These are phyloP conservation scores for Yamadazyma endophytica DNA, from an alignment of 805 yeast species.

Conservation along the genomic window DNA sequence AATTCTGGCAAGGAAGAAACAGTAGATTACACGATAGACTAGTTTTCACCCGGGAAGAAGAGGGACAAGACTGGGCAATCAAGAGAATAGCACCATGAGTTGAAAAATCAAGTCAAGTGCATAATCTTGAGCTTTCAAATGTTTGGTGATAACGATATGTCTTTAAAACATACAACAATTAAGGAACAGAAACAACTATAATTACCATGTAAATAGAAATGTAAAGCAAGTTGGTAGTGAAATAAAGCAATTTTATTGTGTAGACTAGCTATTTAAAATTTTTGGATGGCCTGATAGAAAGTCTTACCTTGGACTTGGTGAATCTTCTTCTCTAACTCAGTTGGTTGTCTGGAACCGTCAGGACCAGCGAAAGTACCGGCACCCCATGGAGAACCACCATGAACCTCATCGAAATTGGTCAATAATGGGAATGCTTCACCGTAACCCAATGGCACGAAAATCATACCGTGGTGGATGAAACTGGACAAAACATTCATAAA, in stretches of 20 bases:
- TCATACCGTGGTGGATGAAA: slow-evolving; percentile 76
- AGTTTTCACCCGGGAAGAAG: slow-evolving; percentile 55
- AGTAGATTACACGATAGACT: slow-evolving; percentile 89
- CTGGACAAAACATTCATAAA: slow-evolving; percentile 59
- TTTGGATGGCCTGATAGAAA: slow-evolving; percentile 36
- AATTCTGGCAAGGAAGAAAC: slow-evolving; percentile 96
- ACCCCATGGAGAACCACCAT: slow-evolving; percentile 85
- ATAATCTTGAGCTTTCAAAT: neutral
- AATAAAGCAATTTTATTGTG: neutral
- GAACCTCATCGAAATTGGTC: slow-evolving; percentile 56
- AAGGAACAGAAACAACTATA: neutral
- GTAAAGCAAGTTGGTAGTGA: neutral
- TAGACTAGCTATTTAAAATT: slow-evolving; percentile 14
- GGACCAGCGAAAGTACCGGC: slow-evolving; percentile 77
- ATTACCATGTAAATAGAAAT: neutral
- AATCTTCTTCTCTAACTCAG: slow-evolving; percentile 57
- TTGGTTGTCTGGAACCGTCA: slow-evolving; percentile 71
- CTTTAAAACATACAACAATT: neutral
- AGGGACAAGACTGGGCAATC: slow-evolving; percentile 57
- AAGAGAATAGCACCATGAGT: slow-evolving; percentile 67
- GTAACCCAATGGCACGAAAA: slow-evolving; percentile 77
- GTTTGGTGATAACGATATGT: neutral
- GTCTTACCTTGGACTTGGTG: slow-evolving; percentile 66
- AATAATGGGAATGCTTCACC: slow-evolving; percentile 51
- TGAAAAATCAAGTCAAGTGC: neutral